Percentiles rank a stretch among this genome's conserved stretches.
These are phyloP conservation scores for Saccharomycopsis fodiens DNA, from an alignment of 805 yeast species.

Conservation along the genomic window DNA sequence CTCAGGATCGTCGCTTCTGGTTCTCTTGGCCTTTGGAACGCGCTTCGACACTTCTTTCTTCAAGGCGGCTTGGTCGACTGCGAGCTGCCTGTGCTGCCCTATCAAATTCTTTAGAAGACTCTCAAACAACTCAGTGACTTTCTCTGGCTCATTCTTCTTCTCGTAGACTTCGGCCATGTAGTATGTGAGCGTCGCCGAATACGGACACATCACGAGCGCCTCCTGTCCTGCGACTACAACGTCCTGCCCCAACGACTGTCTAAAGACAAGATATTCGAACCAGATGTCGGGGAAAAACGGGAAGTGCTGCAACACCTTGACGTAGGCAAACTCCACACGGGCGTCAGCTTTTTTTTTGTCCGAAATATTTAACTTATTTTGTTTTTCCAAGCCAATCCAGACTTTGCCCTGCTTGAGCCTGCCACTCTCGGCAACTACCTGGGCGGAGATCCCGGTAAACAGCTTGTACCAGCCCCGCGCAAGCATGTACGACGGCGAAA, in stretches of 20 bases:
- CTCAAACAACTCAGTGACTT: conserved; percentile 44
- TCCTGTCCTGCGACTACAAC: conserved; percentile 19
- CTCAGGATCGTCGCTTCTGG: conserved; percentile 14
- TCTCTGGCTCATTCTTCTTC: conserved; percentile 40
- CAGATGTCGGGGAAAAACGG: conserved; percentile 69
- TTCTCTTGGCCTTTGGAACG: conserved; percentile 21
- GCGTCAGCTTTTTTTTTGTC: conserved; percentile 38
- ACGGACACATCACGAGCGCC: conserved; percentile 48
- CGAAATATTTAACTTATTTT: conserved; percentile 56
- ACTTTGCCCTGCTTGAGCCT: conserved; percentile 24
- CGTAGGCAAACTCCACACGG: conserved; percentile 65
- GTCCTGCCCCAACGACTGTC: conserved; percentile 19
- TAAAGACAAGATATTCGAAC: conserved; percentile 51
- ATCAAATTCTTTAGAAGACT: conserved; percentile 41
- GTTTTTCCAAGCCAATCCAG: conserved; percentile 77
- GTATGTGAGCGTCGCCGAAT: conserved; percentile 57
- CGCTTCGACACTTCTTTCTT: conserved; percentile 23
- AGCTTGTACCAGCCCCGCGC: conserved; percentile 74
- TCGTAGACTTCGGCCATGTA: conserved; percentile 68
- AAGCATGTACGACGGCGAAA: conserved; percentile 77
- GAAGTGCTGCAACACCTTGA: conserved; percentile 55
- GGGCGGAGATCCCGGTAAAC: conserved; percentile 50
- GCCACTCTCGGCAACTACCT: conserved; percentile 30
- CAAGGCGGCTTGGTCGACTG: conserved; percentile 19
- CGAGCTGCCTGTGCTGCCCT: conserved; percentile 28